Conservation (phyloP, 2,329 filamentous ascomycete genomes). For the Cryphonectria radicalis region DNA sequence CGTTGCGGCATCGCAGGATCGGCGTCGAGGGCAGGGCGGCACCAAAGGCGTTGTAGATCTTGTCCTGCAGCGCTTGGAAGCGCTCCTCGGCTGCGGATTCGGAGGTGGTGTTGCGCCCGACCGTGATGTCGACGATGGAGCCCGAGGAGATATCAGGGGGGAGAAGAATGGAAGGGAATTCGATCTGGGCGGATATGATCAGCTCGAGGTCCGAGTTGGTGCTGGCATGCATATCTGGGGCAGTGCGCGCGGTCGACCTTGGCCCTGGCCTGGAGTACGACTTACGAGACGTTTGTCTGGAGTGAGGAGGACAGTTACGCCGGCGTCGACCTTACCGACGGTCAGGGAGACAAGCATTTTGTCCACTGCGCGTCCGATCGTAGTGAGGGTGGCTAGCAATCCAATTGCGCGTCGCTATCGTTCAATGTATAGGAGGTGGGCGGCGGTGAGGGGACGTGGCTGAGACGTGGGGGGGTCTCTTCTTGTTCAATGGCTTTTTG, state of each 20-base stretch:
- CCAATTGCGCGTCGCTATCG: neutral
- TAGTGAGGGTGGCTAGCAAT: neutral
- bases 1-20: constrained; percentile 88
- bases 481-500: neutral
- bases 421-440: no score
- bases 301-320: constrained; percentile 94
- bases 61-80: constrained; percentile 85
- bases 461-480: neutral
- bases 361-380: constrained; percentile 20
- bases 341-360: constrained; percentile 95
- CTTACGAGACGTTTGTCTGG: constrained; percentile 94
- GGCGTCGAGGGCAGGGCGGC: constrained; percentile 76
- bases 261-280: constrained; percentile 24
- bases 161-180: constrained; percentile 96
- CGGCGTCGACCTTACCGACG: constrained; percentile 98
- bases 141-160: constrained; percentile 94
- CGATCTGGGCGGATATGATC: constrained; percentile 68
- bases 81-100: constrained; percentile 74
- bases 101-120: constrained; percentile 80
- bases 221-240: neutral
- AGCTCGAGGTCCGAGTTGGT: neutral
- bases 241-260: neutral
- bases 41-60: constrained; percentile 87
- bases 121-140: constrained; percentile 97
- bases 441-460: neutral